phyloP scores from a whole-genome alignment of 192 early-diverging fungal genomes.

The Phycomyces blakesleeanus region DNA sequence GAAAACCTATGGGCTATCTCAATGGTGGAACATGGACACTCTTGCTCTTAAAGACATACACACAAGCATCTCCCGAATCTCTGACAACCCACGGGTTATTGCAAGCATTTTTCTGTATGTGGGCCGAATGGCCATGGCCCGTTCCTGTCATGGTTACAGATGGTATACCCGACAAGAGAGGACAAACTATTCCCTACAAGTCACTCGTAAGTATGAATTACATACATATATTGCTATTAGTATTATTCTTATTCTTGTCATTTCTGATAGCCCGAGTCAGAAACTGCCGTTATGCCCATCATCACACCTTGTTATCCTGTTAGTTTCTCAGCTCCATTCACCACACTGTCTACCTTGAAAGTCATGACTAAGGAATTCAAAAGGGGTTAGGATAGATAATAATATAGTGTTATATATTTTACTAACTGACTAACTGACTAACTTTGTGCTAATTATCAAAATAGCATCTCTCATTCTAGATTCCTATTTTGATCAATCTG shows the following conservation, averaged over 20 bases:
- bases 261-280: slow-evolving; percentile 12
- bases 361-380: slow-evolving; percentile 19
- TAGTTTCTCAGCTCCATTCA: slow-evolving; percentile 16
- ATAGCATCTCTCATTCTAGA: neutral
- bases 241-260: neutral
- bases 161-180: slow-evolving; percentile 9
- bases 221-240: too few species aligned
- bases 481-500: neutral
- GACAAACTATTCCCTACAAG: neutral
- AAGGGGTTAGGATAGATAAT: slow-evolving; percentile 17
- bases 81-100: slow-evolving; percentile 1
- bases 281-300: slow-evolving; percentile 22
- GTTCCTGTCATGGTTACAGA: slow-evolving; percentile 17
- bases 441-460: neutral
- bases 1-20: slow-evolving; percentile 30
- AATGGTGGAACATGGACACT: slow-evolving; percentile 34
- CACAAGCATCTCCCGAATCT: neutral
- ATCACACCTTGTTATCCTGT: slow-evolving; percentile 33
- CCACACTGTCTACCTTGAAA: slow-evolving; percentile 19
- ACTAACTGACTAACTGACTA: too few species aligned
- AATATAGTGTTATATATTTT: too few species aligned
- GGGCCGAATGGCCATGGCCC: slow-evolving; percentile 28
- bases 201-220: slow-evolving; percentile 4
- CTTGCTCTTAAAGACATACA: slow-evolving; percentile 17
- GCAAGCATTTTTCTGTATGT: slow-evolving; percentile 18